Evolutionary conservation across 2,329 filamentous ascomycete genomes (phyloP).

Genomic region (Endoconidiophora laricicola): DNA sequence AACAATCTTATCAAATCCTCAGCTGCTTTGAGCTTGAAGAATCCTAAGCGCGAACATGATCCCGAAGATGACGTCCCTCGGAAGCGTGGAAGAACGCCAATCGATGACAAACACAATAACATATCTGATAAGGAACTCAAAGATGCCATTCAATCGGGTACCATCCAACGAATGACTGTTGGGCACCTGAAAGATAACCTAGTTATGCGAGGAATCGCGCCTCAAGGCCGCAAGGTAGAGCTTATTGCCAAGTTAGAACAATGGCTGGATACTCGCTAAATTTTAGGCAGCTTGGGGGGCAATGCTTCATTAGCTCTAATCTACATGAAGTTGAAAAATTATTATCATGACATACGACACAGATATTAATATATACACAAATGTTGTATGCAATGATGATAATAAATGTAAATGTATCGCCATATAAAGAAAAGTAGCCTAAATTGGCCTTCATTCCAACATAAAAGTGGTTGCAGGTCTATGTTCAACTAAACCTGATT

Average conservation of each 20-base stretch:
- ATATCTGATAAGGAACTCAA: slow-evolving; percentile 32
- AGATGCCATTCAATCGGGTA: slow-evolving; percentile 27
- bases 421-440: too few relatives aligned
- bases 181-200: slow-evolving; percentile 34
- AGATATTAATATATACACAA: too few relatives aligned
- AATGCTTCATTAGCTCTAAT: too few relatives aligned
- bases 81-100: slow-evolving; percentile 28
- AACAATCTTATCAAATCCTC: slow-evolving; percentile 40
- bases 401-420: too few relatives aligned
- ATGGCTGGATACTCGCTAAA: slow-evolving; percentile 33
- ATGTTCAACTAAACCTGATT: too few relatives aligned
- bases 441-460: too few relatives aligned
- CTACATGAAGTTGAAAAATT: too few relatives aligned
- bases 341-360: too few relatives aligned
- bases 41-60: slow-evolving; percentile 13
- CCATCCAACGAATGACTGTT: slow-evolving; percentile 37
- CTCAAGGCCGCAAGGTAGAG: slow-evolving; percentile 35
- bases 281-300: neutral
- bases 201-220: slow-evolving; percentile 29
- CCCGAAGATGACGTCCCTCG: slow-evolving; percentile 24
- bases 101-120: slow-evolving; percentile 20
- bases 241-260: slow-evolving; percentile 38
- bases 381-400: too few relatives aligned
- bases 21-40: slow-evolving; percentile 19
- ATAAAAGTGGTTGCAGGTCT: too few relatives aligned